Evolutionary conservation across 2,329 filamentous ascomycete species (phyloP).

Genomic region (Venturia oleaginea): DNA sequence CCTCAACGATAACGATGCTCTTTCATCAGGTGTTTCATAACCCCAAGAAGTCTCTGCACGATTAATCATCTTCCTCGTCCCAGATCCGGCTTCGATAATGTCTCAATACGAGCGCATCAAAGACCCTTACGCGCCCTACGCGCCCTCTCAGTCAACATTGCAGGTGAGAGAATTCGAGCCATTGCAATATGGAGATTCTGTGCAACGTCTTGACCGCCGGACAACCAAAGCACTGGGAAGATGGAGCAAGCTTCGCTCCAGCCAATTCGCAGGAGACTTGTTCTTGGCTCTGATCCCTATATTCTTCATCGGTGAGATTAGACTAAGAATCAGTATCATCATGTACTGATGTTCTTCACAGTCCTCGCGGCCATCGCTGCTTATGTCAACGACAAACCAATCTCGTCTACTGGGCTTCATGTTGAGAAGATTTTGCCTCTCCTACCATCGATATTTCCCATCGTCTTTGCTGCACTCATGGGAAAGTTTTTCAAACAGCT

Average conservation of each 20-base stretch:
- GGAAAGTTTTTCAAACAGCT: conserved; percentile 29
- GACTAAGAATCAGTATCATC: not conserved
- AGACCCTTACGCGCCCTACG: not conserved
- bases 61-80: not conserved
- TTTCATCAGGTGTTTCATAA: not conserved
- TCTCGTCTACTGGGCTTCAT: conserved; percentile 21
- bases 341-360: conserved; percentile 19
- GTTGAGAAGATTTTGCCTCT: conserved; percentile 23
- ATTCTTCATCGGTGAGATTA: conserved; percentile 26
- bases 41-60: not conserved
- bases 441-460: conserved; percentile 28
- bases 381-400: conserved; percentile 21
- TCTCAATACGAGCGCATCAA: not conserved
- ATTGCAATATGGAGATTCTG: conserved; percentile 1
- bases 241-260: not conserved
- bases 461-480: conserved; percentile 27
- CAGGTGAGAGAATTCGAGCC: not conserved
- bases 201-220: not conserved
- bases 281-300: conserved; percentile 24
- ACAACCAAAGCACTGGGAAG: not conserved
- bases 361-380: conserved; percentile 20
- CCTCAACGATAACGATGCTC: not conserved
- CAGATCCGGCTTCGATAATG: not conserved
- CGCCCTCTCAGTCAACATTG: not conserved
- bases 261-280: conserved; percentile 19